Percentiles rank a stretch among this genome's conserved stretches.
Conservation (phyloP, 225 moss, liverwort and hornwort species). For the Rhytidiadelphus loreus region DNA sequence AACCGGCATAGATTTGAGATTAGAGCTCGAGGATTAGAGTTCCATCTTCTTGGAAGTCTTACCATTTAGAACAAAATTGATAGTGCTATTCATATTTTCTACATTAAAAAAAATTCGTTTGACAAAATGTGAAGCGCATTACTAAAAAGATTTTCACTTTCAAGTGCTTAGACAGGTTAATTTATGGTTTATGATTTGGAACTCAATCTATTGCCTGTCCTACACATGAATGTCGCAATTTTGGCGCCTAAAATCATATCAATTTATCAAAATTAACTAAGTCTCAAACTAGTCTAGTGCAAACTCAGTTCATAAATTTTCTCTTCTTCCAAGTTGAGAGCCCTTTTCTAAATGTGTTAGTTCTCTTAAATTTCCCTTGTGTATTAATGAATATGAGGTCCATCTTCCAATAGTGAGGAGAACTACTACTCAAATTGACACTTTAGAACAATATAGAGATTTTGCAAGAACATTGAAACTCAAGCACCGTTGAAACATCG, state of each 20-base stretch:
- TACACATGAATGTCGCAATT: fast-evolving
- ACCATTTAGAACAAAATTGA: background rate
- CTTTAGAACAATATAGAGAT: background rate
- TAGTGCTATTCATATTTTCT: background rate
- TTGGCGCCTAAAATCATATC: fast-evolving
- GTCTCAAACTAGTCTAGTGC: too few relatives aligned
- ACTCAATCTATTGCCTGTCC: fast-evolving
- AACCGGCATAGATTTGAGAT: background rate
- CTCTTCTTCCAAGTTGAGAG: background rate
- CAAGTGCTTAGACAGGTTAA: background rate
- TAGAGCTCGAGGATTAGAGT: too few relatives aligned
- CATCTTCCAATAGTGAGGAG: too few relatives aligned
- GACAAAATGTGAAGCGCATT: background rate
- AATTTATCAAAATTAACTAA: too few relatives aligned
- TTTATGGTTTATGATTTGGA: background rate
- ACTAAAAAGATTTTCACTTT: background rate
- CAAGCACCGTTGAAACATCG: too few relatives aligned
- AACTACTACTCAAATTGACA: background rate
- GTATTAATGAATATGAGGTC: background rate
- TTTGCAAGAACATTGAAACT: fast-evolving
- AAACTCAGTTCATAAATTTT: background rate
- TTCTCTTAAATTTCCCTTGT: background rate
- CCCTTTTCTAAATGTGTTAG: background rate
- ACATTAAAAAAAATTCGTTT: too few relatives aligned
- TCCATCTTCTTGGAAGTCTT: background rate